phyloP scores from a whole-genome alignment of 176 grass and related monocot species.

The maize (Zea mays) region Zm-B73-REFERENCE-NAM-5.0 NC_050098.1:189211001-189211500 shows the following conservation, averaged over 20 bases:
- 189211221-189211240: not conserved
- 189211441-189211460: not conserved
- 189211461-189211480: too few relatives aligned
- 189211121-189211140: too few relatives aligned
- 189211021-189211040: too few relatives aligned
- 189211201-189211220: conserved; percentile 25
- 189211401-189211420: not conserved
- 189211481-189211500: not conserved
- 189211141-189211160: conserved; percentile 36
- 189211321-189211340: not conserved
- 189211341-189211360: too few relatives aligned
- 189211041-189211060: too few relatives aligned
- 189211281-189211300: too few relatives aligned
- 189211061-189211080: too few relatives aligned
- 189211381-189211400: conserved; percentile 6
- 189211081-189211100: too few relatives aligned
- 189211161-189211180: conserved; percentile 11
- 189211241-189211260: too few relatives aligned
- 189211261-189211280: too few relatives aligned
- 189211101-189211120: too few relatives aligned
- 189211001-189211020: too few relatives aligned
- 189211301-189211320: not conserved
- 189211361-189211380: not conserved
- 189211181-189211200: conserved; percentile 25
- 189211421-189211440: not conserved